Base-by-base conservation (phyloP, 306 rosid species). In the Fagus sylvatica region DNA sequence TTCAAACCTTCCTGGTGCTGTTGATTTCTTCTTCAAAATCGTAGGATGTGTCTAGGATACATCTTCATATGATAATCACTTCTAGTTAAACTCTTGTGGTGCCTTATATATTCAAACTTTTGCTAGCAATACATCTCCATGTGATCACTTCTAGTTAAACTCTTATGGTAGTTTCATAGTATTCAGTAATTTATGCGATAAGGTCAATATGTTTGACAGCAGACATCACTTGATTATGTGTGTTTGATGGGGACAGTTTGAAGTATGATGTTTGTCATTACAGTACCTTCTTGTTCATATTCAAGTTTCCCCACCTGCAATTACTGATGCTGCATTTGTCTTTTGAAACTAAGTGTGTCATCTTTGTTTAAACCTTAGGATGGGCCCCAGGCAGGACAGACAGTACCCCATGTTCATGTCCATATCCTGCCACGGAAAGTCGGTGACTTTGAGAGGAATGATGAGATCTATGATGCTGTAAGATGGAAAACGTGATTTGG, bases 311-410 rank as follows among this genome's bases (percentile, higher is more conserved):
- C 51, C 48, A 10, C 71, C 64, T 72, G 46, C 76, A 61, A n/a
- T 10, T 6, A 54, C 62, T 60, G 2, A 1, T 75, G 19, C 65
- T 73, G 69, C 76, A 54, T 15, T 43, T 67, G 46, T 19, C 70
- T 64, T 62, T 39, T 7, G 22, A 73, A 76, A 76, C 78, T 65
- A 37, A 8, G 19, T 55, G 46, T 79, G 19, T 82, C 43, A 46
- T 80, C 57, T 40, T 80, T 66, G 30, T 89, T 78, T 42, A 71
- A 69, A 74, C 76, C 71, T 73, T 74, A 94, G 98, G 97, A 95
- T 74, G 99, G 98, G 0, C 99, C 97, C 28, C 90, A 93, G 80
- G 96, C 98, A 22, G 99, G 98, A 72, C 98, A 92, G 85, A 80
- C 87, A 0, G 99, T 95, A 60, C 94, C 98, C 71, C 99, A 95